phyloP scores from a whole-genome alignment of 2,329 filamentous ascomycete genomes.

The Hawksworthiomyces lignivorus region DNA sequence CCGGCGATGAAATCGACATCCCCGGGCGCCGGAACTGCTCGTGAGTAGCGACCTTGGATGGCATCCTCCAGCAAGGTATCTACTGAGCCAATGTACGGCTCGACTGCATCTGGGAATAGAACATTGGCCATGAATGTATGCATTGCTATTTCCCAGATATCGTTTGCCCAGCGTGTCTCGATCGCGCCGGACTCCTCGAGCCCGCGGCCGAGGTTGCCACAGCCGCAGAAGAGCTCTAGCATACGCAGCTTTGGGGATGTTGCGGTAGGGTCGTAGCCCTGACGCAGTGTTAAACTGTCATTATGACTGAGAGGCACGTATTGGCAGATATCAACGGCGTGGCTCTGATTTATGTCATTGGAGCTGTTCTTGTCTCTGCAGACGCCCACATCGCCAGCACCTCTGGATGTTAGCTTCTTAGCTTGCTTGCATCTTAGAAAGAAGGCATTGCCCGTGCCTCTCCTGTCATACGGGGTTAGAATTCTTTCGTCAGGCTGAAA shows the following conservation, averaged over 20 bases:
- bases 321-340: not conserved
- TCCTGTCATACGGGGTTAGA: constrained; percentile 55
- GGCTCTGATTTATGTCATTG: too few relatives aligned
- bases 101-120: constrained; percentile 27
- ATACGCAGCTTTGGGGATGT: constrained; percentile 41
- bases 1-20: constrained; percentile 62
- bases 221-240: constrained; percentile 69
- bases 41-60: constrained; percentile 40
- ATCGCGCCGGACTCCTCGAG: constrained; percentile 64
- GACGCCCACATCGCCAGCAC: too few relatives aligned
- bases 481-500: constrained; percentile 40
- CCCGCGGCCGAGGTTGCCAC: constrained; percentile 69
- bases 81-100: constrained; percentile 63
- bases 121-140: constrained; percentile 68
- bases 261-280: constrained; percentile 46
- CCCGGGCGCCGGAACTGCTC: constrained; percentile 48
- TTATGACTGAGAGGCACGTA: not conserved
- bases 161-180: constrained; percentile 59
- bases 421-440: constrained; percentile 41
- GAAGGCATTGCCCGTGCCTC: constrained; percentile 60
- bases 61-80: constrained; percentile 56
- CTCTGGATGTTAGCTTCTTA: too few relatives aligned
- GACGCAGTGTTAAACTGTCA: constrained; percentile 28
- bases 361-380: not conserved
- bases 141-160: constrained; percentile 55